These are phyloP conservation scores for Globisporangium middletonii DNA, from an alignment of 352 stramenopile species.

Conservation along the genomic window DNA sequence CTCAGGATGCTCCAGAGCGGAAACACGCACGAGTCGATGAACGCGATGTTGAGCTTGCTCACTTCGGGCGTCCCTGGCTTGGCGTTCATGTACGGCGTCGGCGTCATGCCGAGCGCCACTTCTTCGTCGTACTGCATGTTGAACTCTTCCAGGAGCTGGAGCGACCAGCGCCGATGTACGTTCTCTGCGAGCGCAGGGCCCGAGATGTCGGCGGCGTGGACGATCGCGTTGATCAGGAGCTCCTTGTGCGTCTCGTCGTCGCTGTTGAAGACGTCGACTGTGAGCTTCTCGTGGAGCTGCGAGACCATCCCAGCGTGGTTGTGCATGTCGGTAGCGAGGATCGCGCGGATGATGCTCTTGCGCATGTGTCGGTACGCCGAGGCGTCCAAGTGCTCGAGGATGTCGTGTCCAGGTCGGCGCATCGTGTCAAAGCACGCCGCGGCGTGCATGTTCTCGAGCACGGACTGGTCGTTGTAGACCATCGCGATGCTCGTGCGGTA, in stretches of 20 bases:
- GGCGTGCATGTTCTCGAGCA: conserved; percentile 88
- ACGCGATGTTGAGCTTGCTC: conserved; percentile 71
- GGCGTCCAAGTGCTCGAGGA: conserved; percentile 38
- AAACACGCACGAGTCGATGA: conserved; percentile 82
- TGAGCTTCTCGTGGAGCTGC: conserved; percentile 63
- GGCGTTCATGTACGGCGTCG: conserved; percentile 77
- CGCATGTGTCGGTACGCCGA: conserved; percentile 45
- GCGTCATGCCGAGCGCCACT: conserved; percentile 45
- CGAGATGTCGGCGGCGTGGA: conserved; percentile 78
- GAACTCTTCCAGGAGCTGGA: conserved; percentile 69
- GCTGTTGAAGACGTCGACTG: conserved; percentile 36
- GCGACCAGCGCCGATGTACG: conserved; percentile 63
- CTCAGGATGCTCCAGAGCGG: conserved; percentile 73
- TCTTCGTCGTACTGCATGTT: conserved; percentile 79
- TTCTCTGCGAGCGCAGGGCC: conserved; percentile 50
- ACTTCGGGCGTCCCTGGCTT: conserved; percentile 52
- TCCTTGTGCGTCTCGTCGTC: conserved; percentile 57
- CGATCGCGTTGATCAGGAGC: conserved; percentile 65
- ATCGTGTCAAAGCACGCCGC: conserved; percentile 79
- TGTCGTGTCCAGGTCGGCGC: conserved; percentile 55
- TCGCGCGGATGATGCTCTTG: conserved; percentile 70
- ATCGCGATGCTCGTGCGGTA: conserved; percentile 67
- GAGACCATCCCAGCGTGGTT: conserved; percentile 65
- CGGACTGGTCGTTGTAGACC: conserved; percentile 85
- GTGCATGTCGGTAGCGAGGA: conserved; percentile 84